A percentile compares a stretch with the other conserved stretches of the same genome.
Conservation (phyloP, 208 protist genomes). For the Trypanosoma cruzi region DNA sequence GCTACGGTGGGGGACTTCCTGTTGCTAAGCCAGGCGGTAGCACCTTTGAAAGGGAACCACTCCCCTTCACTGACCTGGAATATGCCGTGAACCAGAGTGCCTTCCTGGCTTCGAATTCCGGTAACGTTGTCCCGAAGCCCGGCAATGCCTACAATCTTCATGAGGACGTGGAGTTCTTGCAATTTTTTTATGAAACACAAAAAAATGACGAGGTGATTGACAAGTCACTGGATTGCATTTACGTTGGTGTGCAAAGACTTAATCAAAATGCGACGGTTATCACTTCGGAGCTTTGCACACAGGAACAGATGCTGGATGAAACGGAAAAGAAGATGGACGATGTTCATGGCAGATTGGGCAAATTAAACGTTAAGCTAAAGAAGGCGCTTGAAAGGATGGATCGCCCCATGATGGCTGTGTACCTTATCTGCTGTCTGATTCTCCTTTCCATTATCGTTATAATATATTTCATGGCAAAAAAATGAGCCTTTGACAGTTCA, state of each 20-base stretch:
- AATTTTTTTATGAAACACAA: slow-evolving; percentile 55
- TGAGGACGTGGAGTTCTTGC: slow-evolving; percentile 52
- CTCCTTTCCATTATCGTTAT: slow-evolving; percentile 52
- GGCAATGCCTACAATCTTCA: slow-evolving; percentile 37
- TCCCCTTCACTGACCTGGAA: neutral
- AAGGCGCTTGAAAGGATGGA: slow-evolving; percentile 53
- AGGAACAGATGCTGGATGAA: slow-evolving; percentile 42
- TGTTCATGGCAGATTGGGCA: slow-evolving; percentile 39
- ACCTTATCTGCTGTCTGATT: slow-evolving; percentile 51
- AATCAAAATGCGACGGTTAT: slow-evolving; percentile 64
- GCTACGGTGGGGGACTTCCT: slow-evolving; percentile 30
- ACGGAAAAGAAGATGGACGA: slow-evolving; percentile 43
- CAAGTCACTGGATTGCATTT: slow-evolving; percentile 61
- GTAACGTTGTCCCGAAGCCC: neutral
- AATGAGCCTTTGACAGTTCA: neutral
- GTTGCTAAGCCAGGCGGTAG: neutral
- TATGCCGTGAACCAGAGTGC: neutral
- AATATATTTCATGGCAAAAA: slow-evolving; percentile 50
- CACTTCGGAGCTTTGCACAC: slow-evolving; percentile 55
- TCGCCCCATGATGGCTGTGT: slow-evolving; percentile 54
- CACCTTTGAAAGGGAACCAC: neutral
- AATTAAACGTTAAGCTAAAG: slow-evolving; percentile 59
- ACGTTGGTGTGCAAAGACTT: slow-evolving; percentile 51
- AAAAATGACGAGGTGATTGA: slow-evolving; percentile 63
- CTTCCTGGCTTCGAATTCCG: neutral